These are phyloP conservation scores for Euphorbia celastroides DNA, from an alignment of 441 rosid species.

Conservation along the genomic window DNA sequence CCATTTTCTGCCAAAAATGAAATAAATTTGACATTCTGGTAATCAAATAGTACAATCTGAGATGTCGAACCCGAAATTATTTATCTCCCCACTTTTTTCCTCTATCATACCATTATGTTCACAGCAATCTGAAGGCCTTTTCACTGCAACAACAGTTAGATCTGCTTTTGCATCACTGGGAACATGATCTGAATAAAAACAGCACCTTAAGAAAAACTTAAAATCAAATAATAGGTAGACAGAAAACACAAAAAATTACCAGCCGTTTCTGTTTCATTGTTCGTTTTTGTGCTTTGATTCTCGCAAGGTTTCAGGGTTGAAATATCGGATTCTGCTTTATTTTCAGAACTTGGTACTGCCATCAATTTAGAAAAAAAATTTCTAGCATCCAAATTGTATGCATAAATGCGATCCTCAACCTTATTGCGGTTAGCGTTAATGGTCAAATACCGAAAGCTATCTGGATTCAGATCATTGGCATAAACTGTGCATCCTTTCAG, in stretches of 20 bases:
- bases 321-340: conserved; percentile 29
- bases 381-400: conserved; percentile 89
- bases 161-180: conserved; percentile 22
- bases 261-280: conserved; percentile 19
- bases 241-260: conserved; percentile 32
- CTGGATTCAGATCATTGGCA: conserved; percentile 90
- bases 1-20: conserved; percentile 33
- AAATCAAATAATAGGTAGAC: background rate
- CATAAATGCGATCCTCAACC: conserved; percentile 54
- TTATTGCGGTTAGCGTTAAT: conserved; percentile 80
- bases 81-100: conserved; percentile 3
- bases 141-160: conserved; percentile 30
- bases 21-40: background rate
- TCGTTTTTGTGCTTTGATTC: conserved; percentile 11
- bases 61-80: background rate
- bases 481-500: conserved; percentile 82
- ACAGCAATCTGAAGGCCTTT: conserved; percentile 43
- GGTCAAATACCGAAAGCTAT: conserved; percentile 70
- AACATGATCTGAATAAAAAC: conserved; percentile 6
- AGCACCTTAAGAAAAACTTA: conserved; percentile 8
- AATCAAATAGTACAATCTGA: background rate
- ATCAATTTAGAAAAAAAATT: conserved; percentile 61
- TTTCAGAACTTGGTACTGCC: conserved; percentile 37
- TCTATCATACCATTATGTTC: conserved; percentile 40
- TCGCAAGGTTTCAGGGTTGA: conserved; percentile 27